A percentile compares a stretch with the other conserved stretches of the same genome.
Conservation (phyloP, 2,329 filamentous ascomycete genomes). For the Colletotrichum liaoningense region DNA sequence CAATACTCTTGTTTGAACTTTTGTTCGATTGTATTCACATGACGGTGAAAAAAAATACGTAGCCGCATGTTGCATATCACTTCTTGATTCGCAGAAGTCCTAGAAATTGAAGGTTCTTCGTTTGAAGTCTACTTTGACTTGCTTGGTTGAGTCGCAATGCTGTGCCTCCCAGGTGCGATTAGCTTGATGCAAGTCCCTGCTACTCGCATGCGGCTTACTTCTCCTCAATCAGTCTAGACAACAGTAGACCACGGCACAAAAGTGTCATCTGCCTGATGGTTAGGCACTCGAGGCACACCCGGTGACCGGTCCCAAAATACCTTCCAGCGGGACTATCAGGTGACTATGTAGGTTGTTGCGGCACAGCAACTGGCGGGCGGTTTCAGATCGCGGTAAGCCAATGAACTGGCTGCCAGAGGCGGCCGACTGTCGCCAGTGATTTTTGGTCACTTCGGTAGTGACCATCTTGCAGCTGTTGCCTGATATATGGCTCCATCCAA, state of each 20-base stretch:
- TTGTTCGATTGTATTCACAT: not conserved
- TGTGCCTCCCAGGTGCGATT: slow-evolving; percentile 4
- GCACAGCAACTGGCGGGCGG: not conserved
- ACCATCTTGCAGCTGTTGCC: not conserved
- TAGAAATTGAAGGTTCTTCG: not conserved
- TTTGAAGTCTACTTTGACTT: not conserved
- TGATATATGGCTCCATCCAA: not conserved
- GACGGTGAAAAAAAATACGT: not conserved
- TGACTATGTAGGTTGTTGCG: not conserved
- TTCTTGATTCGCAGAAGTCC: not conserved
- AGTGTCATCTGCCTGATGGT: not conserved
- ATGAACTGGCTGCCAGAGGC: not conserved
- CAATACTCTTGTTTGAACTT: not conserved
- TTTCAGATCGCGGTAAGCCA: not conserved
- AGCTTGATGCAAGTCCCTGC: not conserved
- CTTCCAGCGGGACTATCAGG: slow-evolving; percentile 1
- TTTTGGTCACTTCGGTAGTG: not conserved
- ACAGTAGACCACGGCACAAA: not conserved
- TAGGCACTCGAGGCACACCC: not conserved
- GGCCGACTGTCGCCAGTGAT: not conserved
- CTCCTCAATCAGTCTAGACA: not conserved
- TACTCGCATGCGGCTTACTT: not conserved
- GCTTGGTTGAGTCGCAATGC: not conserved
- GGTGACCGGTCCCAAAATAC: not conserved
- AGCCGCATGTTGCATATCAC: not conserved